Conservation (phyloP, 495 filamentous ascomycete species). For the Penicillium dipodomyicola region DNA sequence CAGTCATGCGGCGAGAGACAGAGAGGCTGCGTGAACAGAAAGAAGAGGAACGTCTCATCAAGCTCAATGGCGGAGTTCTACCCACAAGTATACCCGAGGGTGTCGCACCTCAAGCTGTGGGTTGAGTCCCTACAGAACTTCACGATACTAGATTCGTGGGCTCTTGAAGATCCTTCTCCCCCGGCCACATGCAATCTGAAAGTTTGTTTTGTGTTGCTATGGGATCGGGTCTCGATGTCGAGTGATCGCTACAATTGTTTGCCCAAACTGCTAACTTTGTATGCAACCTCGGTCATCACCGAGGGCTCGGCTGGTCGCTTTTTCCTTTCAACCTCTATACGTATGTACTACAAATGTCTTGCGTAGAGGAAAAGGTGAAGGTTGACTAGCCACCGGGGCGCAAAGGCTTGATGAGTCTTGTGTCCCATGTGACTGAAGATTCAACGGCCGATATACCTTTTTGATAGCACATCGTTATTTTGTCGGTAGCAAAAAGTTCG, state of each 20-base stretch:
- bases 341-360: constrained; percentile 10
- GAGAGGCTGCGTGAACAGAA: constrained; percentile 52
- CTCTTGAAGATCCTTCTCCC: constrained; percentile 29
- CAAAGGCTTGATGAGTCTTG: constrained; percentile 16
- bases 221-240: constrained; percentile 28
- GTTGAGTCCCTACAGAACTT: constrained; percentile 27
- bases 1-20: constrained; percentile 69
- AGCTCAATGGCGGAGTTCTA: constrained; percentile 30
- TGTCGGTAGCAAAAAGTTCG: constrained; percentile 36
- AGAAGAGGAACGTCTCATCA: constrained; percentile 46
- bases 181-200: constrained; percentile 22
- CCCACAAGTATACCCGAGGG: constrained; percentile 10
- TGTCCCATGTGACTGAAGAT: constrained; percentile 31
- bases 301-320: constrained; percentile 14
- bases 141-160: constrained; percentile 34
- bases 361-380: constrained; percentile 11
- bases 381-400: constrained; percentile 18
- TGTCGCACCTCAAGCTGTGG: constrained; percentile 30
- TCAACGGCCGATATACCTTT: constrained; percentile 35
- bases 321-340: constrained; percentile 10
- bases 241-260: constrained; percentile 25
- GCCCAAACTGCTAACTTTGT: constrained; percentile 13
- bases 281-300: constrained; percentile 19
- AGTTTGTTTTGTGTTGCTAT: constrained; percentile 21
- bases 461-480: constrained; percentile 35